Conservation (phyloP, 306 rosid genomes). For the Parietaria judaica region DNA sequence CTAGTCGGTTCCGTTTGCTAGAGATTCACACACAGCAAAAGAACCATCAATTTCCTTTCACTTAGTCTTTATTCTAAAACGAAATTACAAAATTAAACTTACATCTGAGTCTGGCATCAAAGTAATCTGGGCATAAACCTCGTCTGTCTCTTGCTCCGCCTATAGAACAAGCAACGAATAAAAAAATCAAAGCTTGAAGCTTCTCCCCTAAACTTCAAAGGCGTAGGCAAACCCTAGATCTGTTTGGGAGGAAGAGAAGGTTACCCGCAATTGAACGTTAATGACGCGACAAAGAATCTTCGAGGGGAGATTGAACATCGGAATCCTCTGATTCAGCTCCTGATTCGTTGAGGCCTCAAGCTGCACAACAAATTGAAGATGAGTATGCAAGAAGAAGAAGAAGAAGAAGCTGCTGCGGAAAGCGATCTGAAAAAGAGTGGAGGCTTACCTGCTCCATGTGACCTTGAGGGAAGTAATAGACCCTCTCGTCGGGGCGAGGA, state of each 20-base stretch:
- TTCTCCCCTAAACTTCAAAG: neutral
- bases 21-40: slow-evolving; percentile 19
- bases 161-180: slow-evolving; percentile 17
- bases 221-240: neutral
- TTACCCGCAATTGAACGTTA: slow-evolving; percentile 61
- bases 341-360: slow-evolving; percentile 85
- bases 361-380: slow-evolving; percentile 29
- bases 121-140: slow-evolving; percentile 76
- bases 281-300: slow-evolving; percentile 75
- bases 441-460: slow-evolving; percentile 84
- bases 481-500: slow-evolving; percentile 54
- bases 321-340: slow-evolving; percentile 70
- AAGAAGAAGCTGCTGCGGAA: neutral
- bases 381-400: slow-evolving; percentile 1
- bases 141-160: slow-evolving; percentile 96
- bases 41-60: neutral
- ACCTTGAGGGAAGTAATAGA: slow-evolving; percentile 85
- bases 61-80: neutral
- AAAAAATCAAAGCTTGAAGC: neutral
- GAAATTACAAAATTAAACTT: slow-evolving; percentile 27
- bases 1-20: slow-evolving; percentile 58
- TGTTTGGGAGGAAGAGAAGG: neutral
- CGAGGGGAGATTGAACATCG: slow-evolving; percentile 62
- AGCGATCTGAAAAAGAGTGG: slow-evolving; percentile 19
- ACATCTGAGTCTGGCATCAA: slow-evolving; percentile 68